Base-by-base conservation (phyloP, 2,329 filamentous ascomycete genomes). In the Biscogniauxia marginata region DNA sequence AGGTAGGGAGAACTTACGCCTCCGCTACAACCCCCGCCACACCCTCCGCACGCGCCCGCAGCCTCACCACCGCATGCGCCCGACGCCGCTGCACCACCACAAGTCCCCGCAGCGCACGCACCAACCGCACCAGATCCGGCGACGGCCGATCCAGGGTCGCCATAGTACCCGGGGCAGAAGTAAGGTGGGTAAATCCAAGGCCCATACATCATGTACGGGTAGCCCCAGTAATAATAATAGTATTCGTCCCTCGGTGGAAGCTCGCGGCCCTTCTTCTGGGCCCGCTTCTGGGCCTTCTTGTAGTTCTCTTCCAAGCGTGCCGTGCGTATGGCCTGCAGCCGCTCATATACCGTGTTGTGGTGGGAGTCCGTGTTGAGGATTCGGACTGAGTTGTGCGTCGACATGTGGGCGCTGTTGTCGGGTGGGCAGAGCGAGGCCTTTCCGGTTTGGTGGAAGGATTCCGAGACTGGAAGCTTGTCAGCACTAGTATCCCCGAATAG, bases 361-460 rank as follows among this genome's bases (percentile, higher is more conserved):
- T 56, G 44, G 18, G 58, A 49, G 20, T 62, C 69, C n/a, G 51
- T 63, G 25, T 69, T 65, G 7, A 58, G 65, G 48, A 67, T 68
- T 2, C 62, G 63, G 7, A 91, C 84, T 1, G 88, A 82, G 64
- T 86, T 91, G 75, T 93, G 90, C 0, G 87, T 79, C 0, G 86
- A 90, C 59, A 93, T 87, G 67, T 93, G 90, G 0, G 86, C 82
- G 19, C 83, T 84, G 52, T 80, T 83, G 50, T 81, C 74, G 0
- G 84, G 79, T 0, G 83, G 73, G 58, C 80, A 84, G 8, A 81
- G 71, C 7, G 75, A 67, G 1, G 80, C 78, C 0, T 67, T 66
- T 11, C 80, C 80, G 0, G 83, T 82, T 0, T 68, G 53, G 71
- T 84, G 68, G 69, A 83, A 79, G 49, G 66, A 57, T 54, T 84